Percentiles rank a stretch among this genome's conserved stretches.
These are phyloP conservation scores for Aaosphaeria pasadenensis DNA, from an alignment of 2,329 filamentous ascomycete genomes.

Conservation along the genomic window DNA sequence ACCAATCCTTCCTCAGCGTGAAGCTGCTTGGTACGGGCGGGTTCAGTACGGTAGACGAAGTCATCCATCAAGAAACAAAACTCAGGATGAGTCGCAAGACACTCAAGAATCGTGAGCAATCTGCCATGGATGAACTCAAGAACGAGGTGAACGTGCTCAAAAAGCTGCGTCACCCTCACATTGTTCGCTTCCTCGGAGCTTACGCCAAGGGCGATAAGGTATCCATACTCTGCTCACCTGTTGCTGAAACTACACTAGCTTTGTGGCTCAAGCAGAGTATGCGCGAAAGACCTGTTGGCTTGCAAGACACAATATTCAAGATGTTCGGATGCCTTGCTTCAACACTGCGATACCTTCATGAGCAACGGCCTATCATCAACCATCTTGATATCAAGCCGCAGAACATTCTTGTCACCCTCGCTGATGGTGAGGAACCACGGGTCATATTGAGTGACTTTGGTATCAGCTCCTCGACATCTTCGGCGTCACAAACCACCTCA, in stretches of 20 bases:
- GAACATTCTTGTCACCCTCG: slow-evolving; percentile 35
- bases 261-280: slow-evolving; percentile 27
- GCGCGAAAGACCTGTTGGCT: slow-evolving; percentile 16
- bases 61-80: slow-evolving; percentile 32
- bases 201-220: slow-evolving; percentile 36
- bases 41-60: slow-evolving; percentile 38
- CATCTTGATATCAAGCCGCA: slow-evolving; percentile 40
- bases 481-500: slow-evolving; percentile 8
- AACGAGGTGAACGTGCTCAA: slow-evolving; percentile 36
- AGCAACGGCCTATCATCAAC: slow-evolving; percentile 33
- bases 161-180: slow-evolving; percentile 37
- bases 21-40: slow-evolving; percentile 34
- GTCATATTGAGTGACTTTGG: slow-evolving; percentile 38
- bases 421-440: slow-evolving; percentile 26
- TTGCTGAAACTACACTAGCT: slow-evolving; percentile 35
- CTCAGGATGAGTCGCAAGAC: slow-evolving; percentile 34
- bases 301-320: slow-evolving; percentile 23
- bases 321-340: slow-evolving; percentile 37
- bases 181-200: slow-evolving; percentile 37
- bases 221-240: slow-evolving; percentile 34
- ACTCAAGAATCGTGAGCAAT: slow-evolving; percentile 33
- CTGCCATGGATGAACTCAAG: slow-evolving; percentile 29
- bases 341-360: slow-evolving; percentile 34
- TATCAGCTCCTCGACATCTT: slow-evolving; percentile 28
- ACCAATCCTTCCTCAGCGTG: slow-evolving; percentile 30